Evolutionary conservation across 2,329 filamentous ascomycete genomes (phyloP).

Genomic region (Neonectria faginata): DNA sequence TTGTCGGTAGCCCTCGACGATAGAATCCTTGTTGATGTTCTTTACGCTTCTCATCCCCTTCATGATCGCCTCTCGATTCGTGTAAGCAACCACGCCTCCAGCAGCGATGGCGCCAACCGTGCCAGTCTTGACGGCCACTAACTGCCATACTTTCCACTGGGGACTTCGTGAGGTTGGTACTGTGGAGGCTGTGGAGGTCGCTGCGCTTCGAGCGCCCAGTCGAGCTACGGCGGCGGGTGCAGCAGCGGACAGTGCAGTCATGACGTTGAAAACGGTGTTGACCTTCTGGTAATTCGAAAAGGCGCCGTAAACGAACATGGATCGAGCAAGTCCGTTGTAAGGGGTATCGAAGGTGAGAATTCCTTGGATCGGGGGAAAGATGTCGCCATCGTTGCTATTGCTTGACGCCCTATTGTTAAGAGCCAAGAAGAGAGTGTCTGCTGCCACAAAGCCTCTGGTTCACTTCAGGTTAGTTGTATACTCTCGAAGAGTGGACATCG

Average conservation of each 20-base stretch:
- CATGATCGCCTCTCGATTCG: constrained; percentile 77
- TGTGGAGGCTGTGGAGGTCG: constrained; percentile 31
- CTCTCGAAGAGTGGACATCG: fast-evolving
- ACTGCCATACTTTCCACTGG: constrained; percentile 66
- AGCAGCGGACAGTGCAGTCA: constrained; percentile 64
- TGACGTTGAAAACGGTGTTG: constrained; percentile 67
- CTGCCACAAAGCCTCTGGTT: constrained; percentile 79
- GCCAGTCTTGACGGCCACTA: constrained; percentile 82
- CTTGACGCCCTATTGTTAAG: constrained; percentile 69
- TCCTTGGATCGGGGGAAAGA: constrained; percentile 85
- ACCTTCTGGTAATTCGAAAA: constrained; percentile 71
- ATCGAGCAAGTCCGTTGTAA: constrained; percentile 74
- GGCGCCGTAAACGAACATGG: constrained; percentile 71
- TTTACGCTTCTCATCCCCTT: constrained; percentile 59
- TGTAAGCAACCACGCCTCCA: constrained; percentile 84
- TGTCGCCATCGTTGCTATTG: constrained; percentile 55
- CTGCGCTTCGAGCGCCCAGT: constrained; percentile 32
- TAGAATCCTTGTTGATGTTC: constrained; percentile 60
- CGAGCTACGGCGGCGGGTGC: constrained; percentile 59
- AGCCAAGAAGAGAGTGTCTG: constrained; percentile 81
- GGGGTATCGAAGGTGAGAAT: constrained; percentile 88
- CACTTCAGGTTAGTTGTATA: constrained; percentile 11
- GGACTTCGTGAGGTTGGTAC: constrained; percentile 47
- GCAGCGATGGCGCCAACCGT: constrained; percentile 85
- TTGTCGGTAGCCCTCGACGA: constrained; percentile 62